Evolutionary conservation across 192 early-diverging fungal species (phyloP), one percentile per base, ranked within the genome.

Genomic region (Linnemannia elongata): DNA sequence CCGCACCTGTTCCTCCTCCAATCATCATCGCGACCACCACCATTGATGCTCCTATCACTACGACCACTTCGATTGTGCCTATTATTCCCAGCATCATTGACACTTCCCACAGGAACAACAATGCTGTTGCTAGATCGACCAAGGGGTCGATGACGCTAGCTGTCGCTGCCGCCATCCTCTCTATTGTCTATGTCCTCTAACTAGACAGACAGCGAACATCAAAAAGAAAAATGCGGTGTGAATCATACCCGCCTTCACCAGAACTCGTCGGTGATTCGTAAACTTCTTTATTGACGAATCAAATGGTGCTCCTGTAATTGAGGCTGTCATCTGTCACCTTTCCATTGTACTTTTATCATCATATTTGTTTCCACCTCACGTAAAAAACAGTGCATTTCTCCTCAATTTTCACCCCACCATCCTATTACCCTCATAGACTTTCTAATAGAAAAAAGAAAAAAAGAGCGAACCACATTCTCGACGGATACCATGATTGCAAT

Each of bases 161-260:
- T 30, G 60, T 36, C 27, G 60, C 41, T 3, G 54, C 27, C 27
- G 12, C 70, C 47, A 20, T 78, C 30, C 38, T 78, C 33, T 69
- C 76, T 30, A 68, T 35, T n/a, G 33, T 33, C 7, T 78, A 78
- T 45, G 69, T 70, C 44, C 45, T 78, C 36, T 78, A 78, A 75
- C 30, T 4, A 49, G 49, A 22, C 49, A 52, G 49, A 52, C 18
- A 22, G 18, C 47, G 1, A 49, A 49, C 12, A 18, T 49, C 17
- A 52, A 17, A 52, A 52, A 52, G 18, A 52, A 22, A 52, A 45
- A 13, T 9, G n/a, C n/a, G 12, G 13, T 45, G 12, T 45, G 44
- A 45, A 45, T 45, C 44, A 45, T 45, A 45, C 8, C 44, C 44
- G 44, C 6, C 38, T 39, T 6, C 44, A 45, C 7, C 44, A 13